These are phyloP conservation scores for Schwanniomyces sp. DNA, from an alignment of 805 yeast species.

Conservation along the genomic window DNA sequence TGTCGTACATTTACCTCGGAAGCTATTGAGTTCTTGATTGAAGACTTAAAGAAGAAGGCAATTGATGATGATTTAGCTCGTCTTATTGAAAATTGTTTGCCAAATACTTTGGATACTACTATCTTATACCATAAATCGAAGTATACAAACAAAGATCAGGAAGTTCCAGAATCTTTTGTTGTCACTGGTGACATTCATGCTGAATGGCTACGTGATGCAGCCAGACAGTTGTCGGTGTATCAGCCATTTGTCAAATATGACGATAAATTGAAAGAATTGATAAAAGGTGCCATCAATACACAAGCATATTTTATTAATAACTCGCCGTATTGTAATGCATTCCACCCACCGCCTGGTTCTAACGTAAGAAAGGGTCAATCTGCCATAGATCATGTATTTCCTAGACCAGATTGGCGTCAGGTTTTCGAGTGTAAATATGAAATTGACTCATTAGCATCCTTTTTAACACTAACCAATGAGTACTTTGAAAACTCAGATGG, in stretches of 20 bases:
- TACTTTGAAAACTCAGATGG: conserved; percentile 54
- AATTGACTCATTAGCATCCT: conserved; percentile 81
- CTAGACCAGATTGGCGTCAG: conserved; percentile 64
- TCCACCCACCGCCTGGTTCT: conserved; percentile 73
- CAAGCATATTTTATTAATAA: conserved; percentile 64
- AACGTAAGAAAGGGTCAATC: conserved; percentile 49
- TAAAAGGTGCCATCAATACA: conserved; percentile 77
- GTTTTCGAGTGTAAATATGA: conserved; percentile 93
- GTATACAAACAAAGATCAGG: conserved; percentile 14
- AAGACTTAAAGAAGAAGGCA: conserved; percentile 49
- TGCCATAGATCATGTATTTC: conserved; percentile 63
- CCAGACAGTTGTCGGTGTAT: conserved; percentile 78
- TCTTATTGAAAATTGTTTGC: conserved; percentile 77
- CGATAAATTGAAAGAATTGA: conserved; percentile 44
- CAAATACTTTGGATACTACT: conserved; percentile 88
- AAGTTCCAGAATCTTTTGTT: conserved; percentile 60
- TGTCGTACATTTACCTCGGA: conserved; percentile 74
- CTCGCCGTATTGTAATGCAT: conserved; percentile 88
- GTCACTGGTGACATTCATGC: conserved; percentile 94
- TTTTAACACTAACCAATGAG: conserved; percentile 71
- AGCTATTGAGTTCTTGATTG: conserved; percentile 61
- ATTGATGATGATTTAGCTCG: conserved; percentile 67
- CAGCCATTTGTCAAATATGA: conserved; percentile 60
- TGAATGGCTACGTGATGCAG: conserved; percentile 88
- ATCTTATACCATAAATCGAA: conserved; percentile 60